These are phyloP conservation scores for Casuarina glauca DNA, from an alignment of 306 rosid genomes.

Conservation along the genomic window DNA sequence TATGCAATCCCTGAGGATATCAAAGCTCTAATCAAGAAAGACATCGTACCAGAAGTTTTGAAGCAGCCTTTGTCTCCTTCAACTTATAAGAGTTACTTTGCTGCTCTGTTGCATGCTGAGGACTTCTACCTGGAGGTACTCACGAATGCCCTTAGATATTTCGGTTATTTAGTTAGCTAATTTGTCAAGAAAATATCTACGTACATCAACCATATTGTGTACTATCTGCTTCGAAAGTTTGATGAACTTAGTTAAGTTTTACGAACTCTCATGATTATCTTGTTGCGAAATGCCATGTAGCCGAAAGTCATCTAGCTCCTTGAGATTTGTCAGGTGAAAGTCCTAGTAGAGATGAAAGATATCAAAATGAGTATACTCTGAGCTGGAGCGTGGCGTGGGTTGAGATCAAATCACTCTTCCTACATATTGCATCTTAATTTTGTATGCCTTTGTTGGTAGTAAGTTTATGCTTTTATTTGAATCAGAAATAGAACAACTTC, in stretches of 20 bases:
- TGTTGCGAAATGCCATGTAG: neutral
- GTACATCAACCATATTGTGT: neutral
- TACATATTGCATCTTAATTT: neutral
- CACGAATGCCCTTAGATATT: neutral
- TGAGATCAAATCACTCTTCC: neutral
- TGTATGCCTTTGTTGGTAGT: neutral
- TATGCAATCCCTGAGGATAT: slow-evolving; percentile 31
- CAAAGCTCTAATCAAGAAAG: slow-evolving; percentile 32
- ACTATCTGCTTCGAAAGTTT: neutral
- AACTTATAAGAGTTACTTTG: slow-evolving; percentile 42
- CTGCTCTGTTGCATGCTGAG: slow-evolving; percentile 41
- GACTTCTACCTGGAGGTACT: slow-evolving; percentile 38
- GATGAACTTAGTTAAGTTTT: neutral
- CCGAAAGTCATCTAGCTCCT: neutral
- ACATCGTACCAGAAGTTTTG: slow-evolving; percentile 31
- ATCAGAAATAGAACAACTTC: slow-evolving; percentile 15
- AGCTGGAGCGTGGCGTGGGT: neutral
- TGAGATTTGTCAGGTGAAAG: neutral
- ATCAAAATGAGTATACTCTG: neutral
- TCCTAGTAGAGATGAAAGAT: neutral
- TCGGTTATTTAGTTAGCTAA: neutral
- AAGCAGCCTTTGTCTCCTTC: slow-evolving; percentile 24
- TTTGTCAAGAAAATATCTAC: neutral
- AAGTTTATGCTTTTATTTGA: neutral
- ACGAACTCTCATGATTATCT: neutral